phyloP scores from a whole-genome alignment of 2,329 filamentous ascomycete species.

The Claviceps arundinis region DNA sequence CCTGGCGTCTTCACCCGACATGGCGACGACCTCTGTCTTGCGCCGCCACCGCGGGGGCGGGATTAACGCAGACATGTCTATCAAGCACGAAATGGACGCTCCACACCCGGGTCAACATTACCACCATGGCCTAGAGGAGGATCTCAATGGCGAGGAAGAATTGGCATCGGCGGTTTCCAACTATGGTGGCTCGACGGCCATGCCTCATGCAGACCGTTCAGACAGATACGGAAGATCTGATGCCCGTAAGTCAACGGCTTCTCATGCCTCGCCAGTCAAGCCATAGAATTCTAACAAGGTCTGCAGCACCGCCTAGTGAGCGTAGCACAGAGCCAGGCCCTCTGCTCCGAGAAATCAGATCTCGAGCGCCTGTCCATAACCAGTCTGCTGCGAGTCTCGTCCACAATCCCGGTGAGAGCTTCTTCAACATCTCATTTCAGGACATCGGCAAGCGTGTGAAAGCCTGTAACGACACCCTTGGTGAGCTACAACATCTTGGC shows the following conservation, averaged over 20 bases:
- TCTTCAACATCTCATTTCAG: constrained; percentile 29
- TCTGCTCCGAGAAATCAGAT: constrained; percentile 24
- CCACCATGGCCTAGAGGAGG: not conserved
- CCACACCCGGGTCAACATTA: not conserved
- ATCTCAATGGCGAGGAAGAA: not conserved
- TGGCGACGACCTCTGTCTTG: not conserved
- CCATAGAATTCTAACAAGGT: not conserved
- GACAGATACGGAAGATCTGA: constrained; percentile 21
- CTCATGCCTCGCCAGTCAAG: not conserved
- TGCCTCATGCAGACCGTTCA: constrained; percentile 11
- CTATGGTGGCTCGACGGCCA: constrained; percentile 9
- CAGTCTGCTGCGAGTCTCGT: constrained; percentile 8
- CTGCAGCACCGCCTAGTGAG: constrained; percentile 25
- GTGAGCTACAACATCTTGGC: constrained; percentile 56
- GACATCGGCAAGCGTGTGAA: constrained; percentile 52
- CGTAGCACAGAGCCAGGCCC: constrained; percentile 22
- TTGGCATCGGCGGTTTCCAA: constrained; percentile 6
- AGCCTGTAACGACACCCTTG: constrained; percentile 50
- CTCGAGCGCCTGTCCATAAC: constrained; percentile 10
- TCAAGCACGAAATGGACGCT: constrained; percentile 17
- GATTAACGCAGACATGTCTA: not conserved
- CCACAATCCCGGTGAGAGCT: constrained; percentile 21
- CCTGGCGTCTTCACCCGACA: not conserved
- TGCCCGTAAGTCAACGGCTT: constrained; percentile 21
- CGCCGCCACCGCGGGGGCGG: constrained; percentile 2